A percentile compares a stretch with the other conserved stretches of the same genome.
phyloP scores from a whole-genome alignment of 257 asterid genomes.

The Verbena officinalis region DNA sequence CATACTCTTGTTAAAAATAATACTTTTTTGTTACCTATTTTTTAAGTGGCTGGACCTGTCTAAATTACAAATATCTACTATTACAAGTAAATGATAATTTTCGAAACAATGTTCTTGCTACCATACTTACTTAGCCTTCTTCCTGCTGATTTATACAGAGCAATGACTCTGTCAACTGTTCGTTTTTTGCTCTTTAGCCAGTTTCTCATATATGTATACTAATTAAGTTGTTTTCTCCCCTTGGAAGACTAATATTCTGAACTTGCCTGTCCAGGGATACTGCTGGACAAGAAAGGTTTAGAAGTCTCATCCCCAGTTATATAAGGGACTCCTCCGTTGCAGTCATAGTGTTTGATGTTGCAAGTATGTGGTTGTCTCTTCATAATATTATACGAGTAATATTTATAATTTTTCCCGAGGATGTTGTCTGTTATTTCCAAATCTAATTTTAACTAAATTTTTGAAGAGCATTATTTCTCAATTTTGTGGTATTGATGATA shows the following conservation, averaged over 20 bases:
- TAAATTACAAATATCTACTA: slow-evolving; percentile 3
- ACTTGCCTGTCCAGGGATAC: slow-evolving; percentile 69
- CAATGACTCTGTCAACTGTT: slow-evolving; percentile 6
- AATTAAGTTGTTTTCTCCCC: slow-evolving; percentile 9
- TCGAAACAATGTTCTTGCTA: background rate
- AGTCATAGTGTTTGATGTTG: slow-evolving; percentile 85
- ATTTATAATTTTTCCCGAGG: background rate
- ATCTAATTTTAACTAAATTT: slow-evolving; percentile 12
- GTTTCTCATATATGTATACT: slow-evolving; percentile 8
- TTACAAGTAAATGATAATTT: background rate
- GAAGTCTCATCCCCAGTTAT: slow-evolving; percentile 94
- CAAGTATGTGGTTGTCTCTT: slow-evolving; percentile 54
- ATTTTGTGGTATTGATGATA: slow-evolving; percentile 21
- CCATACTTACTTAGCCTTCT: background rate
- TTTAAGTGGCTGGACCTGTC: background rate
- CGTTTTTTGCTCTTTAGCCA: background rate
- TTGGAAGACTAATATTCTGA: slow-evolving; percentile 21
- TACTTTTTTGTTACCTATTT: no score
- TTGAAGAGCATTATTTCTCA: slow-evolving; percentile 3
- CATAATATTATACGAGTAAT: background rate
- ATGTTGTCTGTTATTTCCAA: background rate
- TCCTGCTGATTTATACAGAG: slow-evolving; percentile 8
- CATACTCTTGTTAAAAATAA: background rate
- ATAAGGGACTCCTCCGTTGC: slow-evolving; percentile 93
- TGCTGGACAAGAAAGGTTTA: slow-evolving; percentile 93